Evolutionary conservation across 768 basidiomycete genomes (phyloP).

Genomic region (Glaciozyma martinii): DNA sequence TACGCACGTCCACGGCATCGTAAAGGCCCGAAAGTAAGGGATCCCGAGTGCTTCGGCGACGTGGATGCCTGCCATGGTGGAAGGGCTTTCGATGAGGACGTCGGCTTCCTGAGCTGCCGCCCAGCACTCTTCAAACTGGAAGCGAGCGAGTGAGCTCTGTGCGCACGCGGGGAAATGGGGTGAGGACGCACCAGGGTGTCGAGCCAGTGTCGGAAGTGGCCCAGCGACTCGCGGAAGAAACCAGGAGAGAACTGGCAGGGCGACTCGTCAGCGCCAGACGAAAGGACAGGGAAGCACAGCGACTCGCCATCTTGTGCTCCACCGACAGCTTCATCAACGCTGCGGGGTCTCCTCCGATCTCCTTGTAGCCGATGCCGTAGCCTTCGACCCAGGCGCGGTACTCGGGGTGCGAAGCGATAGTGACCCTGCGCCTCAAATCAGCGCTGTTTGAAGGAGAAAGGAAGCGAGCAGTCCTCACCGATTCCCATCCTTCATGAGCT

Average conservation of each 20-base stretch:
- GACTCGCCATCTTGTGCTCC: neutral
- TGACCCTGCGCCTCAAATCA: slow-evolving; percentile 30
- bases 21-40: slow-evolving; percentile 82
- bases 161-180: neutral
- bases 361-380: slow-evolving; percentile 87
- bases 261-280: neutral
- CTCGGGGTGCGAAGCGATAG: slow-evolving; percentile 89
- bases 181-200: slow-evolving; percentile 57
- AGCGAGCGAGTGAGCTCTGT: neutral
- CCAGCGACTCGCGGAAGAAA: slow-evolving; percentile 11
- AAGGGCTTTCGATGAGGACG: slow-evolving; percentile 85
- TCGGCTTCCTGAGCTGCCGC: slow-evolving; percentile 83
- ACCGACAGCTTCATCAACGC: slow-evolving; percentile 74
- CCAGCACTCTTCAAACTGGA: neutral
- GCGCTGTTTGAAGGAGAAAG: too few relatives aligned
- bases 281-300: neutral
- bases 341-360: slow-evolving; percentile 91
- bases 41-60: slow-evolving; percentile 88
- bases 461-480: slow-evolving; percentile 40
- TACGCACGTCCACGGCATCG: slow-evolving; percentile 77
- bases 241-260: slow-evolving; percentile 1
- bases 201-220: slow-evolving; percentile 88
- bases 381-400: slow-evolving; percentile 66
- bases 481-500: slow-evolving; percentile 80
- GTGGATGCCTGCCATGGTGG: slow-evolving; percentile 93